Evolutionary conservation across 805 yeast genomes (phyloP).

Genomic region (Yamadazyma laniorum): DNA sequence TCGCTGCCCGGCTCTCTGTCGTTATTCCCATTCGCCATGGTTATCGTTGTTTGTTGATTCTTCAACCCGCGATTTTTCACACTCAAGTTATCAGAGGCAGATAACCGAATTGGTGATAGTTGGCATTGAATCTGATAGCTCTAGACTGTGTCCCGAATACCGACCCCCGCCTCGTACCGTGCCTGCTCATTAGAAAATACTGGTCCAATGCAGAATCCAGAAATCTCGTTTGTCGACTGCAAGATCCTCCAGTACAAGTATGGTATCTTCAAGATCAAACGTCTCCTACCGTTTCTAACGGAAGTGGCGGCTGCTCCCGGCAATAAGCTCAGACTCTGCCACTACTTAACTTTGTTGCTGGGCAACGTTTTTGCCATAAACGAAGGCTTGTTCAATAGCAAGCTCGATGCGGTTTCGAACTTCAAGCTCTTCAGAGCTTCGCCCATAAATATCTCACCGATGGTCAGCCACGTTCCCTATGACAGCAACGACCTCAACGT

Average conservation of each 20-base stretch:
- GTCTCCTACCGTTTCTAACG: slow-evolving; percentile 32
- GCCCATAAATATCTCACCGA: slow-evolving; percentile 26
- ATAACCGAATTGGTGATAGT: too few species aligned
- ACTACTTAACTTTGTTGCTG: slow-evolving; percentile 32
- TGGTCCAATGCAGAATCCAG: too few species aligned
- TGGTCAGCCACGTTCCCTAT: slow-evolving; percentile 42
- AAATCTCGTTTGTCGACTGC: slow-evolving; percentile 51
- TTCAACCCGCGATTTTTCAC: too few species aligned
- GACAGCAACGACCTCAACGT: slow-evolving; percentile 35
- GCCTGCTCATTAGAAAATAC: too few species aligned
- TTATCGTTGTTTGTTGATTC: too few species aligned
- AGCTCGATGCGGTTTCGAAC: slow-evolving; percentile 27
- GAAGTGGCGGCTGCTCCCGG: neutral
- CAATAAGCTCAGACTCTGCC: slow-evolving; percentile 19
- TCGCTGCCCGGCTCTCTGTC: too few species aligned
- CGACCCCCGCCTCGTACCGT: too few species aligned
- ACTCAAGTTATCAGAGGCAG: too few species aligned
- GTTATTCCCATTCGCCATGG: too few species aligned
- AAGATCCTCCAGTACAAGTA: slow-evolving; percentile 58
- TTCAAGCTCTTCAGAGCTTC: slow-evolving; percentile 26
- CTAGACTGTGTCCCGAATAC: too few species aligned
- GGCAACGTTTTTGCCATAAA: slow-evolving; percentile 37
- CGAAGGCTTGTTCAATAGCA: slow-evolving; percentile 28
- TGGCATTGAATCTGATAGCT: too few species aligned
- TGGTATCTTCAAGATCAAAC: slow-evolving; percentile 46